Base-by-base conservation (phyloP, 148 eudicot species). In the Oxyria digyna region DNA sequence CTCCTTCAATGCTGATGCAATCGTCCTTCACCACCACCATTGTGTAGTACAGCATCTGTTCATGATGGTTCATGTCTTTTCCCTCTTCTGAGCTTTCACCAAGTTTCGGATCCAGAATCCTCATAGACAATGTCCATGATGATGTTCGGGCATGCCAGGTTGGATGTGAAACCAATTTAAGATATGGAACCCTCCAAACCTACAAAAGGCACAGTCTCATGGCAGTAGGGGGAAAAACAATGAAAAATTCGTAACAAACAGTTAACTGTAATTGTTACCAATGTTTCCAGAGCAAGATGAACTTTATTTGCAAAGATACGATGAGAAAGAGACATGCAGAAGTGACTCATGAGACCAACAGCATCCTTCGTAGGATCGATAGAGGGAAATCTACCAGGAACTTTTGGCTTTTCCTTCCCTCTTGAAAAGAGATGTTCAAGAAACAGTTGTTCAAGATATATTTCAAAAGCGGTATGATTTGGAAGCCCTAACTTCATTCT, bases 131-230 rank as follows among this genome's bases (percentile, higher is more conserved):
- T 27, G 91, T 87, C 98, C 98, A 94, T 3, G 96, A 83, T 71
- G 98, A 90, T 33, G 81, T 83, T 38, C 97, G 85, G 68, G 97
- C 88, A 80, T 90, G 88, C 98, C 98, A 94, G 1, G 97, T 90
- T 38, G 96, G 92, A 78, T 90, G 96, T 74, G 92, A 82, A 75
- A 85, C 79, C 77, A 94, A 82, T 20, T 83, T 83, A 67, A 90
- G 84, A 80, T 94, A 88, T 1, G 97, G 88, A 62, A 89, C 82
- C 75, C 82, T 83, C 54, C 70, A 64, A 50, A 78, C 97, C 98
- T 94, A 43, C 73, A 78, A 65, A 46, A 67, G 1, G 20, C 17
- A 20, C 20, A 1, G 29, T 29, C 6, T 45, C 59, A 43, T 27
- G 37, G 17, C 21, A 69, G 59, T 27, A 48, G 20, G 37, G n/a